phyloP scores from a whole-genome alignment of 75 land plant genomes.

The Pinus tabuliformis region DNA sequence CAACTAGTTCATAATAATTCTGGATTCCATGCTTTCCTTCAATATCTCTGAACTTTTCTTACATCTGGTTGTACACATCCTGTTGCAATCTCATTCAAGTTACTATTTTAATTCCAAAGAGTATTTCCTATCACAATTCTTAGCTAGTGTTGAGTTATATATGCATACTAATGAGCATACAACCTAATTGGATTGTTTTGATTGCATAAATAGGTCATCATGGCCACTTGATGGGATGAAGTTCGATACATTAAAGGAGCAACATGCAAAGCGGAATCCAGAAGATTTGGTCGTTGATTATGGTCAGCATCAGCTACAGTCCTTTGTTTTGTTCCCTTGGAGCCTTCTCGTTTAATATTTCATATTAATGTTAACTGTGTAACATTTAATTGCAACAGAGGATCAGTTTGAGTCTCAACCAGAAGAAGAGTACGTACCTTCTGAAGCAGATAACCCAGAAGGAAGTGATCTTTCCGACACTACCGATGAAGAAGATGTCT shows the following conservation, averaged over 20 bases:
- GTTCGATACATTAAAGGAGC: constrained; percentile 61
- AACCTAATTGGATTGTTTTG: background rate
- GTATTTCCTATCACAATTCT: background rate
- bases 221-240: constrained; percentile 73
- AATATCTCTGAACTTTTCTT: background rate
- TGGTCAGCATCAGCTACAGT: constrained; percentile 21
- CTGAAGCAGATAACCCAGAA: constrained; percentile 22
- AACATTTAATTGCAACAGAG: constrained; percentile 19
- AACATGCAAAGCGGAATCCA: constrained; percentile 45
- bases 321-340: background rate
- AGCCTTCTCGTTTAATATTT: background rate
- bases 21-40: background rate
- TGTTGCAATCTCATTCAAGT: constrained; percentile 4
- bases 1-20: background rate
- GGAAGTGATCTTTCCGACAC: constrained; percentile 42
- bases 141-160: background rate
- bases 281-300: constrained; percentile 60
- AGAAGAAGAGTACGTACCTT: constrained; percentile 12
- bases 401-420: constrained; percentile 23
- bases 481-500: constrained; percentile 32
- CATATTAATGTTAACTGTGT: background rate
- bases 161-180: too few relatives aligned
- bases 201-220: constrained; percentile 26
- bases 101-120: background rate
- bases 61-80: background rate